Evolutionary conservation across 1,139 yeast genomes (phyloP), one percentile per base, ranked within the genome.

Genomic region (Yamadazyma kanchanaburiensis): DNA sequence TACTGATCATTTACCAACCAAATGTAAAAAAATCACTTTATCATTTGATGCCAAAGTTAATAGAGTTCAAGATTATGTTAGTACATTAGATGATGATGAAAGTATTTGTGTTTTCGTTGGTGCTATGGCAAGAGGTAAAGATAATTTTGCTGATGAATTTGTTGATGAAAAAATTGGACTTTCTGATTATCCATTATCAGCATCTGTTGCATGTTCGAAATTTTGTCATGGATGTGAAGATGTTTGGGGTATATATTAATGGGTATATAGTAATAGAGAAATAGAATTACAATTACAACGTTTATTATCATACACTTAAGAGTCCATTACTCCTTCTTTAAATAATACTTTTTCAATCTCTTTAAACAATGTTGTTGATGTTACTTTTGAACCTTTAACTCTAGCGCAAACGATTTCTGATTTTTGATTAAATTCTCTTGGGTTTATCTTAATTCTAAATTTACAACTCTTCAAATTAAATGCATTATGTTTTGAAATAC

Each of bases 141-240:
- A 91, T 60, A 88, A 79, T 46, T 91, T 91, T 60, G 98, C 98
- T 21, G 98, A 91, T 58, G 97, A 89, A 59, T 89, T 59, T 53
- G 95, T 89, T 26, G 98, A 91, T 57, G 98, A 91, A 58, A 91
- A 91, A 55, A 84, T 91, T 42, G 96, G 96, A 48, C 81, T 91
- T 38, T 87, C 96, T 20, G 88, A 89, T 51, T 91, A 89, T 57
- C 95, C 98, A 31, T 74, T 91, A 42, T 85, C 96, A 35, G 98
- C 98, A 4, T 87, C 97, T 12, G 97, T 94, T 35, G 97, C 98
- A 14, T 91, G 97, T 61, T 85, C 96, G 45, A 91, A 91, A 63
- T 88, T 91, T 66, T 89, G 97, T 58, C 98, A 91, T 55, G 97
- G 97, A 32, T 88, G 96, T 55, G 98, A 91, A 65, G 98, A 91